Evolutionary conservation across 2,329 filamentous ascomycete genomes (phyloP).

Genomic region (Aspergillus pseudotamarii): DNA sequence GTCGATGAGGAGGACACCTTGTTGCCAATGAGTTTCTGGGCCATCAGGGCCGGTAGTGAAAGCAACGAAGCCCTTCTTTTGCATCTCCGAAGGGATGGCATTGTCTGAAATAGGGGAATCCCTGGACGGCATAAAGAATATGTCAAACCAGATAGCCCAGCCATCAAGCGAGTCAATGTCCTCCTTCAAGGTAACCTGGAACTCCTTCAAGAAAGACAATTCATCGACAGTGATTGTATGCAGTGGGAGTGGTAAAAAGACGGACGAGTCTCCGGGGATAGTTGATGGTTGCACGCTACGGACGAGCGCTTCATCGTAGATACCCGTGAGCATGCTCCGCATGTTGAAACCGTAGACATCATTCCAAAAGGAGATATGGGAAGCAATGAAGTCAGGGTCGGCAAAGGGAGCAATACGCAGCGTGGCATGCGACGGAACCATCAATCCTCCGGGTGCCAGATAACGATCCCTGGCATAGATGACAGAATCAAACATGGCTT

Average conservation of each 20-base stretch:
- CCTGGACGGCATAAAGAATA: constrained; percentile 74
- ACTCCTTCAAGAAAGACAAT: constrained; percentile 72
- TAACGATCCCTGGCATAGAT: constrained; percentile 87
- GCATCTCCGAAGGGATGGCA: constrained; percentile 63
- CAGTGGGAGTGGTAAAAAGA: constrained; percentile 76
- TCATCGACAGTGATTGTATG: constrained; percentile 72
- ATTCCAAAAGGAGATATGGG: constrained; percentile 83
- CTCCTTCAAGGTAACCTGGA: constrained; percentile 62
- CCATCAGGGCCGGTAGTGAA: constrained; percentile 84
- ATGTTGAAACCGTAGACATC: constrained; percentile 96
- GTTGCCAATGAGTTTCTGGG: constrained; percentile 86
- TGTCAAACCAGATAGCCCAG: constrained; percentile 92
- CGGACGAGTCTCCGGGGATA: constrained; percentile 55
- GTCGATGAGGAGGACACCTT: constrained; percentile 74
- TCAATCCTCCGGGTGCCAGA: constrained; percentile 74
- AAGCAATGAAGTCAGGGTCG: constrained; percentile 75
- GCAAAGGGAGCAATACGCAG: constrained; percentile 80
- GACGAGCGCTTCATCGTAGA: constrained; percentile 80
- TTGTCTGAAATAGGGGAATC: constrained; percentile 55
- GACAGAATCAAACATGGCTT: constrained; percentile 94
- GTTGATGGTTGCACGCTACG: constrained; percentile 66
- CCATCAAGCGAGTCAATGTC: constrained; percentile 76
- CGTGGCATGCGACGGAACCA: constrained; percentile 84
- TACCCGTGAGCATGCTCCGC: constrained; percentile 81
- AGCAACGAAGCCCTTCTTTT: constrained; percentile 65